These are phyloP conservation scores for Ciborinia camelliae DNA, from an alignment of 2,329 filamentous ascomycete genomes.

Conservation along the genomic window DNA sequence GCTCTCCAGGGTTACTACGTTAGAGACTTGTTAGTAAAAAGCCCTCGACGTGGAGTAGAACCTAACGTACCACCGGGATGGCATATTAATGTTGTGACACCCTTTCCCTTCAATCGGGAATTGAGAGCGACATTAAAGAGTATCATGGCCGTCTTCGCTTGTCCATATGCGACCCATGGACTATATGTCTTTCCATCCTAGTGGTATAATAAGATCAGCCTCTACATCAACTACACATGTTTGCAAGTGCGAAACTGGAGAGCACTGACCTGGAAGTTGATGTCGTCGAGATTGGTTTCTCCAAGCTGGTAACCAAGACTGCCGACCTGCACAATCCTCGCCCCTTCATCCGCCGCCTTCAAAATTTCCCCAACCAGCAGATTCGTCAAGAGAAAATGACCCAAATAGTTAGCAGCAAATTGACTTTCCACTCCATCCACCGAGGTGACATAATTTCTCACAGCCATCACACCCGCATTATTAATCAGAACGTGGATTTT, in stretches of 20 bases:
- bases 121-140: conserved; percentile 31
- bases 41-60: not conserved
- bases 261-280: conserved; percentile 7
- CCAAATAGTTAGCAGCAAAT: conserved; percentile 28
- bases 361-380: conserved; percentile 22
- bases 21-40: not conserved
- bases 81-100: not conserved
- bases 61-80: not conserved
- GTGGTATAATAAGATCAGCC: conserved; percentile 10
- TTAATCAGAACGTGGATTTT: conserved; percentile 43
- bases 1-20: not conserved
- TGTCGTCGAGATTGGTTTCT: conserved; percentile 38
- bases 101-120: not conserved
- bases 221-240: not conserved
- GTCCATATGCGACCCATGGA: conserved; percentile 39
- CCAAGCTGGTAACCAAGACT: conserved; percentile 40
- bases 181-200: conserved; percentile 35
- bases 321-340: conserved; percentile 25
- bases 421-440: conserved; percentile 27
- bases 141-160: conserved; percentile 41
- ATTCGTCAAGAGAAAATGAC: conserved; percentile 29
- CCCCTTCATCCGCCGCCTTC: conserved; percentile 1
- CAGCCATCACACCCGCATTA: too few species aligned
- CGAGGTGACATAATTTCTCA: conserved; percentile 13
- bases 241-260: not conserved